Evolutionary conservation across 2,329 filamentous ascomycete species (phyloP), one percentile per base, ranked within the genome.

Genomic region (Alternaria incomplexa): DNA sequence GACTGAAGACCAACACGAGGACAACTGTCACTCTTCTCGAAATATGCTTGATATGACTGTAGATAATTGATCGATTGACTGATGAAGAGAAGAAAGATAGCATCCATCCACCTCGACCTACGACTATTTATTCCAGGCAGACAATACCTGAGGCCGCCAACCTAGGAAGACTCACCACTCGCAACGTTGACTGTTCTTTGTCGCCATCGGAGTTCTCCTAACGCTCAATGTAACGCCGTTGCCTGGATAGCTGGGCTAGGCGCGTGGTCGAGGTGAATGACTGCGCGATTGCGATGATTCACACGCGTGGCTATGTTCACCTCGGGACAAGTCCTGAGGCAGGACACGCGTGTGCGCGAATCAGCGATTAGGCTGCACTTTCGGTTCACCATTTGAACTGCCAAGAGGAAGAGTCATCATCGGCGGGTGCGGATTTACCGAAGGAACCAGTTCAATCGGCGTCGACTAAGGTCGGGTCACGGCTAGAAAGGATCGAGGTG

Each of bases 71-170:
- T 53, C 48, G 46, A 52, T 43, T 58, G 54, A 32, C 32, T 56
- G 58, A 46, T 47, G 20, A 58, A 45, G 63, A 67, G 56, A 65
- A 56, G 64, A 68, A 66, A 66, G 65, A 63, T 46, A 52, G 20
- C 45, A 44, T 53, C 20, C 23, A 59, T 54, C 54, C 44, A 56
- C 64, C 55, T 57, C 32, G 47, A 40, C 56, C 26, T 28, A 57
- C 58, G 58, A 73, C 72, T 77, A 77, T 77, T 59, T 54, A 76
- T 59, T 62, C 71, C 66, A 77, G 74, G 74, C 74, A 77, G 70
- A 72, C 66, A 65, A 8, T 36, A 64, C 69, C 70, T 75, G 75
- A 78, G 76, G 75, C 76, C 75, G 74, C 63, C 66, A 47, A 57
- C 60, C 64, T 63, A 56, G n/a, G 13, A 47, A 28, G 40, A 48